Base-by-base conservation (phyloP, 352 stramenopile genomes). In the Pythium scleroteichum region DNA sequence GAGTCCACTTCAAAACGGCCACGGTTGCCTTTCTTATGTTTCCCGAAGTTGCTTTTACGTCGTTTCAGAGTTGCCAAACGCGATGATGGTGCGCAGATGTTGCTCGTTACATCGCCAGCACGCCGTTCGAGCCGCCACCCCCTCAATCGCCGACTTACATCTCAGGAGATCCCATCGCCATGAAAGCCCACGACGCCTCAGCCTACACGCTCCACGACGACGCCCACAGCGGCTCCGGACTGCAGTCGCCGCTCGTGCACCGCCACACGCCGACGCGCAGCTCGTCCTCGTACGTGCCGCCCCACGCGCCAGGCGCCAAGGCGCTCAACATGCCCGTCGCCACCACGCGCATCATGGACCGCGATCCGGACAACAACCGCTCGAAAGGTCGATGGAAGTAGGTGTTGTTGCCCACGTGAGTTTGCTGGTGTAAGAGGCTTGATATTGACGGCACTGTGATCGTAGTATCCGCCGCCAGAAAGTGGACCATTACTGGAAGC, bases 311-410 rank as follows among this genome's bases (percentile, higher is more conserved):
- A 1, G 62, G 62, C 41, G 62, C 50, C 44, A 71, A 71, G 47
- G 56, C 56, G 16, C 7, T 69, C 23, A 56, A 47, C 27, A 66
- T 62, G 48, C 38, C 41, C 38, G n/a, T 64, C 19, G 65, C 58
- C 50, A 90, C 82, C 24, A 73, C 66, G 9, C 79, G 82, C 46
- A 87, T 92, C 47, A 88, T 92, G 66, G 82, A 92, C 64, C 79
- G 82, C 53, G 82, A 90, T 57, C 63, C 62, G n/a, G 52, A 71
- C 24, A 82, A 88, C 50, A 64, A 86, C 64, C 80, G 82, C 59
- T 92, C 82, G 12, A 83, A 84, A 55, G 82, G 82, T 12, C 79
- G 85, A 61, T 92, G 82, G 82, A 92, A 92, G 82, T 92, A 61
- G 59, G 79, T 85, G 1, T 23, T 4, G 12, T 59, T 19, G 41